Evolutionary conservation across 176 grass and related monocot species (phyloP).

Genomic region (Hordeum marinum): DNA sequence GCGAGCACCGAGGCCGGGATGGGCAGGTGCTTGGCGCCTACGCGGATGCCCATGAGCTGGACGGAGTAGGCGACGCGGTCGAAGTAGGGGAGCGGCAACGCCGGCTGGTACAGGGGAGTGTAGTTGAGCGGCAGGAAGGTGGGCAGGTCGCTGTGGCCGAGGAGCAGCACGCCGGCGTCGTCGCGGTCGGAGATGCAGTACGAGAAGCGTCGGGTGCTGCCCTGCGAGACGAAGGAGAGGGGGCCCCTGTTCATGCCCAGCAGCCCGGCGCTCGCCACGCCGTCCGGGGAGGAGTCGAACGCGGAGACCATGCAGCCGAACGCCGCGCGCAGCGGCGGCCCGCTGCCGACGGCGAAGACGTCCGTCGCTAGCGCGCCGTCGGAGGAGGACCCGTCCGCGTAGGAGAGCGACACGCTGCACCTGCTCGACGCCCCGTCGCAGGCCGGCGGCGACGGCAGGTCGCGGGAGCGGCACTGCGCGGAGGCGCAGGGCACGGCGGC

Average conservation of each 20-base stretch:
- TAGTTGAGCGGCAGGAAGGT: conserved; percentile 82
- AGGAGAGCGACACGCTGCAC: conserved; percentile 70
- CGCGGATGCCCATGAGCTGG: conserved; percentile 81
- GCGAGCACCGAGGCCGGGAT: conserved; percentile 63
- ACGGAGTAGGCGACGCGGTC: conserved; percentile 93
- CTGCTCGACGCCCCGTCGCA: conserved; percentile 53
- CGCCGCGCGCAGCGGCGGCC: conserved; percentile 49
- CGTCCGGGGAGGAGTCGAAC: conserved; percentile 59
- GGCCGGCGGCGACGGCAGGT: conserved; percentile 60
- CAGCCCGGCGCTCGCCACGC: conserved; percentile 44
- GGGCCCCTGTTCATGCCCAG: conserved; percentile 89
- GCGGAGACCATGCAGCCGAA: conserved; percentile 80
- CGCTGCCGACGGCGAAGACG: conserved; percentile 56
- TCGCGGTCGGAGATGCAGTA: conserved; percentile 98
- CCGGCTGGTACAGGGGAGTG: conserved; percentile 68
- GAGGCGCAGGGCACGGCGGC: conserved; percentile 76
- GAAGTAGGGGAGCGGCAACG: conserved; percentile 83
- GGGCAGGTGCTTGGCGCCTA: conserved; percentile 43
- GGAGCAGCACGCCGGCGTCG: conserved; percentile 73
- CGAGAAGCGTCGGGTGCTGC: conserved; percentile 73
- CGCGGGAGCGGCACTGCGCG: conserved; percentile 51
- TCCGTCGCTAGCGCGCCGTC: conserved; percentile 81
- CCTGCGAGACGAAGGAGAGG: conserved; percentile 88
- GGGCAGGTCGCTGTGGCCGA: conserved; percentile 77
- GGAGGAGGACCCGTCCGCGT: conserved; percentile 78